phyloP scores from a whole-genome alignment of 1,139 yeast species.

The Entelexis paramagnoliae region DNA sequence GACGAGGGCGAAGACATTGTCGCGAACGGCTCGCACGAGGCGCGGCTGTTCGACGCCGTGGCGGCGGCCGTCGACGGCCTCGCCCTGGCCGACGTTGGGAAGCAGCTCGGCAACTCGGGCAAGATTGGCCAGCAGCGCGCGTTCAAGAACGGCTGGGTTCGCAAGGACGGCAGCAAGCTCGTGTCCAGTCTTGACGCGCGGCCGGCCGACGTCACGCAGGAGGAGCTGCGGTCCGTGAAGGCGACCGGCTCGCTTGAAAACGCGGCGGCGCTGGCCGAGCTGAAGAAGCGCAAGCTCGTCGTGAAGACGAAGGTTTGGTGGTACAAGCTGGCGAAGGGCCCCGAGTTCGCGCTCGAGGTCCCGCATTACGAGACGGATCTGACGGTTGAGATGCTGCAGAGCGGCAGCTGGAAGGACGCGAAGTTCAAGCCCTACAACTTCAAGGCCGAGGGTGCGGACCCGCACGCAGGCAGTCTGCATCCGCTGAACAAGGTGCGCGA shows the following conservation, averaged over 20 bases:
- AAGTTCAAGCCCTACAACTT: constrained; percentile 92
- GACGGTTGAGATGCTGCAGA: constrained; percentile 76
- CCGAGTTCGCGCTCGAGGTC: constrained; percentile 72
- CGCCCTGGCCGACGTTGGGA: constrained; percentile 68
- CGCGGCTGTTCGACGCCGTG: constrained; percentile 67
- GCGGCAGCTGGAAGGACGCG: constrained; percentile 71
- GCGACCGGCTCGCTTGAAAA: constrained; percentile 35
- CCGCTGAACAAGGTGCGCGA: constrained; percentile 94
- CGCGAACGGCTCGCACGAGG: constrained; percentile 79
- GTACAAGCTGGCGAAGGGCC: constrained; percentile 67
- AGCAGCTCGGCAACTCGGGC: constrained; percentile 71
- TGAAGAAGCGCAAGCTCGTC: constrained; percentile 88
- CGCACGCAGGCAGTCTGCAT: constrained; percentile 86
- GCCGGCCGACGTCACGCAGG: constrained; percentile 52
- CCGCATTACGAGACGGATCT: constrained; percentile 82
- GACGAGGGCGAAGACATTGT: constrained; percentile 75
- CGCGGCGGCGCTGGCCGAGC: constrained; percentile 63
- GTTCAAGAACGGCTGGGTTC: constrained; percentile 95
- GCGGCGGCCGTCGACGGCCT: constrained; percentile 66
- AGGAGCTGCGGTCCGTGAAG: constrained; percentile 50
- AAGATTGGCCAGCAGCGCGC: constrained; percentile 95
- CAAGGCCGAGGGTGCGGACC: constrained; percentile 83
- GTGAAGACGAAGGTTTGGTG: constrained; percentile 62
- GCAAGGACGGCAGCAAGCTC: constrained; percentile 73
- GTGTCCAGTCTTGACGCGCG: constrained; percentile 43